These are phyloP conservation scores for Euphrasia confusa DNA, from an alignment of 257 asterid species.

Conservation along the genomic window DNA sequence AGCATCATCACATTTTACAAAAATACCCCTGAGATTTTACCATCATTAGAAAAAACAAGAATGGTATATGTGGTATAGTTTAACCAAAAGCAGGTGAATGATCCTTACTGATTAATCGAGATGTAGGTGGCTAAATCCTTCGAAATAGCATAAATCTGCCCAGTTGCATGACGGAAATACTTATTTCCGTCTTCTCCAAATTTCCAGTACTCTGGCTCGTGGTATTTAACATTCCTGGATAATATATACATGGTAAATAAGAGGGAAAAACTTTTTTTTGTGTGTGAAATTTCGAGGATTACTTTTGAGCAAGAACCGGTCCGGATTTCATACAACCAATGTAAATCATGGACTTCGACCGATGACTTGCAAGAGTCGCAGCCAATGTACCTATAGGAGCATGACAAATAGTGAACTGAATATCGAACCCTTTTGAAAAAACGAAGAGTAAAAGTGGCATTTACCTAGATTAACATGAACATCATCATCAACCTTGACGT, in stretches of 20 bases:
- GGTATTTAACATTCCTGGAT: conserved; percentile 71
- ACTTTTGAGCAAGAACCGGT: conserved; percentile 79
- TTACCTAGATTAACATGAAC: conserved; percentile 76
- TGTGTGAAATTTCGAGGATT: conserved; percentile 21
- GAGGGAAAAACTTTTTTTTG: conserved; percentile 1
- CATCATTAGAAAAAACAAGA: background rate
- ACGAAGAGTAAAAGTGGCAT: background rate
- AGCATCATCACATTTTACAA: background rate
- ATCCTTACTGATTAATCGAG: conserved; percentile 71
- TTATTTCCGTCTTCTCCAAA: conserved; percentile 83
- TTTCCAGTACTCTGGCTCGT: conserved; percentile 85
- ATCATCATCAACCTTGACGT: conserved; percentile 78
- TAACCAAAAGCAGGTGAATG: background rate
- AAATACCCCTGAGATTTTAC: background rate
- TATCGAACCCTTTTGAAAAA: background rate
- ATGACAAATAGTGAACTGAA: background rate
- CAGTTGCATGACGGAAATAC: conserved; percentile 83
- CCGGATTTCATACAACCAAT: conserved; percentile 91
- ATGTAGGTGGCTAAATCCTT: conserved; percentile 84
- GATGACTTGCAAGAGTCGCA: conserved; percentile 74
- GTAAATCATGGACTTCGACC: conserved; percentile 75
- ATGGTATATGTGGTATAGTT: background rate
- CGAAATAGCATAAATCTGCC: conserved; percentile 79
- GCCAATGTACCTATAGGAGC: conserved; percentile 55
- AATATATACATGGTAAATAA: background rate